Conservation (phyloP, 768 basidiomycete species). For the Mycena kentingensis region DNA sequence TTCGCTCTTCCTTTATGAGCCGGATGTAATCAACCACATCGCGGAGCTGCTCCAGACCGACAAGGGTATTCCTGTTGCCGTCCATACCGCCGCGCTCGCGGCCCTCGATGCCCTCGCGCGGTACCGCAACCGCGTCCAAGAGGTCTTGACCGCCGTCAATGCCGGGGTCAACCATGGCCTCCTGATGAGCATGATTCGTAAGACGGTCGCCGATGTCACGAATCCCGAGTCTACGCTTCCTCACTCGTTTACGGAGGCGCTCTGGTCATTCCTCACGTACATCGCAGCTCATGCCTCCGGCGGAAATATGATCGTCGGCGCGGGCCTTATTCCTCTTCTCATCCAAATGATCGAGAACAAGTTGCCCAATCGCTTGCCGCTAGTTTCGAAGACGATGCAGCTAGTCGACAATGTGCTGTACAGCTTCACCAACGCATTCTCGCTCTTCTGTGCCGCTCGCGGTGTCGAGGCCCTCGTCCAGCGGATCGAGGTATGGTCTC, state of each 20-base stretch:
- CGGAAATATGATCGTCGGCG: constrained; percentile 92
- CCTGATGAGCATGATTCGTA: constrained; percentile 84
- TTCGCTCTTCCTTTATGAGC: constrained; percentile 90
- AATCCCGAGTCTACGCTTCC: constrained; percentile 65
- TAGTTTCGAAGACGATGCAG: constrained; percentile 89
- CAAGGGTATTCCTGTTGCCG: constrained; percentile 61
- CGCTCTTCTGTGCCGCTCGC: constrained; percentile 78
- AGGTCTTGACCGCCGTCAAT: constrained; percentile 88
- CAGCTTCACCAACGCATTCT: constrained; percentile 84
- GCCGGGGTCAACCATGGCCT: constrained; percentile 96
- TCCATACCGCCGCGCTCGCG: constrained; percentile 84
- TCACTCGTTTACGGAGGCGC: constrained; percentile 78
- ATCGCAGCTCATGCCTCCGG: constrained; percentile 83
- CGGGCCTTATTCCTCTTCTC: constrained; percentile 85
- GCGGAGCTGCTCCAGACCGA: constrained; percentile 89
- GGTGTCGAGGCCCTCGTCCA: constrained; percentile 86
- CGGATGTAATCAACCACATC: constrained; percentile 85
- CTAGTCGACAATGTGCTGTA: constrained; percentile 92
- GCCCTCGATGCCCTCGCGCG: constrained; percentile 90
- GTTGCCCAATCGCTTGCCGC: constrained; percentile 63
- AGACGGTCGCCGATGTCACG: constrained; percentile 73
- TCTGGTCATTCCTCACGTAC: constrained; percentile 85
- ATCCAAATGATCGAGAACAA: constrained; percentile 87
- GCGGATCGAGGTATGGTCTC: constrained; percentile 75
- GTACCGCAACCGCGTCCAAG: constrained; percentile 80